These are phyloP conservation scores for Solanum chacoense DNA, from an alignment of 305 asterid genomes.

Conservation along the genomic window DNA sequence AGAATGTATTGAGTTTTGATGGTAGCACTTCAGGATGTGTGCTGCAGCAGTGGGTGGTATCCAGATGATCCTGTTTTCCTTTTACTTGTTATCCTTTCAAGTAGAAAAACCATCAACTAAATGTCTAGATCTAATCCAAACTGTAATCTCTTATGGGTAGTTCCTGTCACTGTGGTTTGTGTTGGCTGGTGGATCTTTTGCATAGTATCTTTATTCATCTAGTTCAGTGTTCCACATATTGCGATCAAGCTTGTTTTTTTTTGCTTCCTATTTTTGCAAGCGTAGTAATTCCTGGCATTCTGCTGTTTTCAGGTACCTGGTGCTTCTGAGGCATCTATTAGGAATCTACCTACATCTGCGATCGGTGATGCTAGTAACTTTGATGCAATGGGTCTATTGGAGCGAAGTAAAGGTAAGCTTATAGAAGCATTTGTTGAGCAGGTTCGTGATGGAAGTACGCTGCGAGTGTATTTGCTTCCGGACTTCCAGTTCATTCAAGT, in stretches of 20 bases:
- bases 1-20: neutral
- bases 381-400: slow-evolving; percentile 71
- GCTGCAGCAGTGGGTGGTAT: neutral
- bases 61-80: neutral
- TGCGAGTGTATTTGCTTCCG: slow-evolving; percentile 92
- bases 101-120: neutral
- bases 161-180: neutral
- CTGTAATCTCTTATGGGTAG: neutral
- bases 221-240: neutral
- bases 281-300: neutral
- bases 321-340: slow-evolving; percentile 40
- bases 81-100: neutral
- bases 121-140: neutral
- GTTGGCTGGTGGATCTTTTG: slow-evolving; percentile 2
- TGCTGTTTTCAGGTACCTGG: slow-evolving; percentile 61
- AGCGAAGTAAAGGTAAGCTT: slow-evolving; percentile 73
- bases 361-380: slow-evolving; percentile 62
- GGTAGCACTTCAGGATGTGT: neutral
- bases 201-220: neutral
- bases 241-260: neutral
- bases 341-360: slow-evolving; percentile 66
- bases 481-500: slow-evolving; percentile 88
- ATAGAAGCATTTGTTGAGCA: slow-evolving; percentile 93
- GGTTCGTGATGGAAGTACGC: slow-evolving; percentile 94
- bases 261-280: neutral